Percentiles rank a stretch among this genome's conserved stretches.
These are phyloP conservation scores for Fusarium devonianum DNA, from an alignment of 2,329 filamentous ascomycete genomes.

Conservation along the genomic window DNA sequence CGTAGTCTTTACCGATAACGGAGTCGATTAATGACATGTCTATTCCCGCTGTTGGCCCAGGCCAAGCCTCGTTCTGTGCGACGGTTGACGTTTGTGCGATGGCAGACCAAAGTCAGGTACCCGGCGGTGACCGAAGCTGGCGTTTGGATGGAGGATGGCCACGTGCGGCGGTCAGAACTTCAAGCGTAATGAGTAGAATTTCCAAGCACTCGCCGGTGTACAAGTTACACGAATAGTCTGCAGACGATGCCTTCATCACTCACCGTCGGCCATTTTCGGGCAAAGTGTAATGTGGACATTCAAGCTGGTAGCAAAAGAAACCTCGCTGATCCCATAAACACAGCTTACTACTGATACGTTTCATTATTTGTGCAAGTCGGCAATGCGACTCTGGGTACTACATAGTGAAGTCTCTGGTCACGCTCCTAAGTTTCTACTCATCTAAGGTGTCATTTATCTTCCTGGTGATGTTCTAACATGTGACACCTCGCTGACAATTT, in stretches of 20 bases:
- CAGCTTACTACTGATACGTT: too few species aligned
- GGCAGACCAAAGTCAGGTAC: constrained; percentile 6
- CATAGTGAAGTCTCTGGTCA: too few species aligned
- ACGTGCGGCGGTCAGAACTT: not conserved
- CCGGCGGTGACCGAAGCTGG: constrained; percentile 7
- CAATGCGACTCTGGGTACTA: too few species aligned
- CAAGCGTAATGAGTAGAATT: not conserved
- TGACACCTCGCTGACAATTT: not conserved
- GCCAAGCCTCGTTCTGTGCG: constrained; percentile 12
- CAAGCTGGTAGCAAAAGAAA: too few species aligned
- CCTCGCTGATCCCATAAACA: too few species aligned
- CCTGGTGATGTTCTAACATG: not conserved
- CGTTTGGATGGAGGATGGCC: not conserved
- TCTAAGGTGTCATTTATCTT: not conserved
- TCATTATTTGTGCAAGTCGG: too few species aligned
- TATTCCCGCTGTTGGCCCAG: not conserved
- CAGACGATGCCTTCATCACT: not conserved
- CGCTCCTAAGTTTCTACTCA: too few species aligned
- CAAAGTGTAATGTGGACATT: too few species aligned
- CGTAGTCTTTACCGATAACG: constrained; percentile 9
- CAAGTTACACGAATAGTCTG: not conserved
- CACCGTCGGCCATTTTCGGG: not conserved
- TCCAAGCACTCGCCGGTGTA: not conserved
- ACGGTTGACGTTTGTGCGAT: constrained; percentile 5
- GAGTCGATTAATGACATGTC: constrained; percentile 20